phyloP scores from a whole-genome alignment of 495 filamentous ascomycete genomes.

The Penicillium paradoxum region DNA sequence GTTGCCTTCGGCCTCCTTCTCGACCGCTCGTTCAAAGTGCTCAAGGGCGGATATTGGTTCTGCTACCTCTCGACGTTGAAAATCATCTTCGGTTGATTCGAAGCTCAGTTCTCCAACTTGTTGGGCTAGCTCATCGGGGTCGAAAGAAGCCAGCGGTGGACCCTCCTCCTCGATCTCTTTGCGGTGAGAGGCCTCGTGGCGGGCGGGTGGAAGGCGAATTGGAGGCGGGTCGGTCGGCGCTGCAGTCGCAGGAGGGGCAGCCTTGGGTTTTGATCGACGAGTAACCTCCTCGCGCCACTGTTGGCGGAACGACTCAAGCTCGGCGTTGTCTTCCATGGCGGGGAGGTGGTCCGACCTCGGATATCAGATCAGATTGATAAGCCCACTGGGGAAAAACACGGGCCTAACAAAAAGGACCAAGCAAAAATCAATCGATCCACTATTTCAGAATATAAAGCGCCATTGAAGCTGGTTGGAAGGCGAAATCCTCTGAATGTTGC shows the following conservation, averaged over 20 bases:
- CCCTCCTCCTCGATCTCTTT: constrained; percentile 39
- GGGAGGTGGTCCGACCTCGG: constrained; percentile 22
- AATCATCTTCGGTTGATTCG: constrained; percentile 28
- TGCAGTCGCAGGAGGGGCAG: constrained; percentile 16
- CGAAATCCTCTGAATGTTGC: neutral
- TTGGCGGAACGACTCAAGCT: constrained; percentile 74
- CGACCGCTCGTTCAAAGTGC: constrained; percentile 88
- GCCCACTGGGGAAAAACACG: constrained; percentile 10
- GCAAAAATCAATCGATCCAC: neutral
- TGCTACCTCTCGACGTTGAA: constrained; percentile 18
- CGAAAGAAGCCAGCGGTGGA: constrained; percentile 33
- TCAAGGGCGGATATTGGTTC: constrained; percentile 79
- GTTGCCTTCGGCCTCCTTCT: constrained; percentile 77
- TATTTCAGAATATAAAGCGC: constrained; percentile 8
- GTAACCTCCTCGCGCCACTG: constrained; percentile 81
- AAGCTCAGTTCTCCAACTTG: constrained; percentile 34
- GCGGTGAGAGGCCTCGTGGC: constrained; percentile 30
- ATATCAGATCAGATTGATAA: constrained; percentile 33
- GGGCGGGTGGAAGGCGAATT: constrained; percentile 30
- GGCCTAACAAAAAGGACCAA: constrained; percentile 8
- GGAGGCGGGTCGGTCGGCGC: constrained; percentile 21
- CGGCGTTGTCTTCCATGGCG: constrained; percentile 59
- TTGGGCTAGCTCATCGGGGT: constrained; percentile 39
- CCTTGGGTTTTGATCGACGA: constrained; percentile 40
- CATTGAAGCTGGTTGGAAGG: constrained; percentile 11